Conservation (phyloP, 2,329 filamentous ascomycete genomes). For the Helminthosporium solani region DNA sequence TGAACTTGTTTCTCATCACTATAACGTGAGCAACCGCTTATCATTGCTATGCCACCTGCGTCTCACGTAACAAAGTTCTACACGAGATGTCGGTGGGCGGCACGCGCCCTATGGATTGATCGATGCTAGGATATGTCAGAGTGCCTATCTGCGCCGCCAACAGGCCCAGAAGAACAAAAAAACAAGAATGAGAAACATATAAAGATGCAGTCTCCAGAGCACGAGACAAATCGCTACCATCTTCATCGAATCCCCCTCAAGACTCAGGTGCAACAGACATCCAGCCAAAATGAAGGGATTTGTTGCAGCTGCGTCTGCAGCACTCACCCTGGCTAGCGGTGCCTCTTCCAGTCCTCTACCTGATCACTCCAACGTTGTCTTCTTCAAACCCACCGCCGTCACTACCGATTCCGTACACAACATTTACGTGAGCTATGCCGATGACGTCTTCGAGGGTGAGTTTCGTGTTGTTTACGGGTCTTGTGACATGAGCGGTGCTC, state of each 20-base stretch:
- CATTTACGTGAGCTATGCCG: slow-evolving; percentile 48
- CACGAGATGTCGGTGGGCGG: not conserved
- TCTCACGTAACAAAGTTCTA: not conserved
- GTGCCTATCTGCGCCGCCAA: not conserved
- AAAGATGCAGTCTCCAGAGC: not conserved
- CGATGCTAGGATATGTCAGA: not conserved
- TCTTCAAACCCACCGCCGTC: slow-evolving; percentile 37
- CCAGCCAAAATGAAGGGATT: slow-evolving; percentile 27
- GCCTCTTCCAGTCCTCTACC: slow-evolving; percentile 4
- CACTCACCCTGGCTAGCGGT: slow-evolving; percentile 18
- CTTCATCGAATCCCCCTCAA: not conserved
- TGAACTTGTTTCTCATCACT: not conserved
- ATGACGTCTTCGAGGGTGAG: slow-evolving; percentile 45
- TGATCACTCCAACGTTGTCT: slow-evolving; percentile 26
- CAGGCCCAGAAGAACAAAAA: not conserved
- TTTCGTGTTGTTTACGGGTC: slow-evolving; percentile 49
- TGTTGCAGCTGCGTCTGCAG: slow-evolving; percentile 26
- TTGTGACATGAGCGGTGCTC: slow-evolving; percentile 40
- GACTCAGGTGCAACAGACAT: slow-evolving; percentile 1
- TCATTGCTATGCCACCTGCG: not conserved
- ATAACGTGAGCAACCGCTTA: not conserved
- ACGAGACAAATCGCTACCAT: not conserved
- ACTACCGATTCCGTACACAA: slow-evolving; percentile 51
- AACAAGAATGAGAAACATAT: not conserved
- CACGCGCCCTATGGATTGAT: not conserved